Evolutionary conservation across 2,329 filamentous ascomycete species (phyloP), one percentile per base, ranked within the genome.

Genomic region (Hypoxylon sp.): DNA sequence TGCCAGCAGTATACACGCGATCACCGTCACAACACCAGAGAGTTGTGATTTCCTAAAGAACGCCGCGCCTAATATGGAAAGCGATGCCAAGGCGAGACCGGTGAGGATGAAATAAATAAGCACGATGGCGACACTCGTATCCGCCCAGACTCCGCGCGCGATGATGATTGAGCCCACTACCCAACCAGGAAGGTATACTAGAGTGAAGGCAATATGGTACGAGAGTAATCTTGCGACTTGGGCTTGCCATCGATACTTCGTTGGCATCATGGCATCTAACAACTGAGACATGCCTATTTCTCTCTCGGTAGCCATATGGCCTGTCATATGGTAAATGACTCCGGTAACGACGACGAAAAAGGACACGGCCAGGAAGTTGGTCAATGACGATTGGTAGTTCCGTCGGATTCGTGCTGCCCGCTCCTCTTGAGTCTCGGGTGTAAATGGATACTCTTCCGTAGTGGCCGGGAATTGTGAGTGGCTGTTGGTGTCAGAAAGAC

Each of bases 181-280:
- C 93, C 93, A 97, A 4, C 90, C 91, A 0, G 93, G 93, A 1
- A 91, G 77, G 72, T 97, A 97, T 20, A 97, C 84, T 5, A 92
- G 77, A 62, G 92, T 89, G 72, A 97, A 96, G 0, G 93, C 88
- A 24, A 96, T 76, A 75, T 97, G 93, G 65, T 93, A 90, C 0
- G 93, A 89, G 7, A 94, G 75, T 12, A 97, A 83, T n/a, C 94
- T 86, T 1, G 91, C 90, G 20, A 88, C 87, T 78, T 95, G 92
- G 8, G 91, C 89, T 73, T 93, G 84, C 92, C 93, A 96, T 44
- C 87, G 82, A 50, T 84, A 84, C 57, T 85, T 84, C 58, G 92
- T 92, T 0, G 92, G 91, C 83, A 96, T 94, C 93, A 97, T 97
- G 57, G 93, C 91, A 78, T 97, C 94, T 44, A 97, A 88, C 26